Conservation (phyloP, 768 basidiomycete genomes). For the Pleurotus djamor region DNA sequence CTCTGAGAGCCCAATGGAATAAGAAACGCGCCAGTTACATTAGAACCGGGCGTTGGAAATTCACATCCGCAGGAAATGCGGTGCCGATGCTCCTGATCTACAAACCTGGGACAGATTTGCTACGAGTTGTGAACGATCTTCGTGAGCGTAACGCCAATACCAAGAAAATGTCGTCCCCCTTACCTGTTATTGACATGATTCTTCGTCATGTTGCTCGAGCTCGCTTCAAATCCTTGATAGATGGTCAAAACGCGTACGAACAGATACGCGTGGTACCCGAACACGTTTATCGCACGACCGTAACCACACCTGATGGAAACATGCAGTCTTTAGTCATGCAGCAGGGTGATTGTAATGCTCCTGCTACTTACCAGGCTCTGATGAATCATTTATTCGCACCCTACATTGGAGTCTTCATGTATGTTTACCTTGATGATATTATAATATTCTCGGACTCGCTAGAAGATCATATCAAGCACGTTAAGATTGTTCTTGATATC, state of each 20-base stretch:
- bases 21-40: constrained; percentile 10
- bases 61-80: constrained; percentile 3
- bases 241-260: constrained; percentile 34
- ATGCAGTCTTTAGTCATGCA: constrained; percentile 37
- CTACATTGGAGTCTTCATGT: no score
- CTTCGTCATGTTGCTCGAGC: constrained; percentile 16
- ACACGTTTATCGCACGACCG: constrained; percentile 20
- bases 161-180: constrained; percentile 19
- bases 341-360: constrained; percentile 27
- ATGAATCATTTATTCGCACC: no score
- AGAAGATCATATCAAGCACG: no score
- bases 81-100: neutral
- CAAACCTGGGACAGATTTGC: neutral
- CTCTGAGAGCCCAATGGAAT: constrained; percentile 9
- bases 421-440: no score
- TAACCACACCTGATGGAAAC: constrained; percentile 38
- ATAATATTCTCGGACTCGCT: no score
- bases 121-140: constrained; percentile 29
- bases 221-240: constrained; percentile 21
- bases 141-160: constrained; percentile 34
- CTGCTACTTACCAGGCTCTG: no score
- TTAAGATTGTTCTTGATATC: no score
- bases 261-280: constrained; percentile 27
- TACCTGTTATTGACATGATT: constrained; percentile 23
- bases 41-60: constrained; percentile 5